Evolutionary conservation across 2,329 filamentous ascomycete species (phyloP), one percentile per base, ranked within the genome.

Genomic region (Diaporthe velutina): DNA sequence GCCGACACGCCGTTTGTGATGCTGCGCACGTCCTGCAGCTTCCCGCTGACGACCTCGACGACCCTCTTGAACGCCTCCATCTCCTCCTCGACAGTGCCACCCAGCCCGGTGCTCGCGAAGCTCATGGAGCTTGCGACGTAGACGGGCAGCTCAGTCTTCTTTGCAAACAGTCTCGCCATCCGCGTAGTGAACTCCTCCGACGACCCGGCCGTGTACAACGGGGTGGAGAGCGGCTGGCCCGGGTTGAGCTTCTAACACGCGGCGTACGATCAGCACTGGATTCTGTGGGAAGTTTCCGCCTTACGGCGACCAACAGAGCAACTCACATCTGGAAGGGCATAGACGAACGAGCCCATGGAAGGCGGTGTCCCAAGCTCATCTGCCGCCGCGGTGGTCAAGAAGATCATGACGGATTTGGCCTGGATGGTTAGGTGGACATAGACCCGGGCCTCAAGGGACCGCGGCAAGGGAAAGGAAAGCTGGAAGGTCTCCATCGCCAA

Each of bases 91-190:
- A 96, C 91, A 0, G 92, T 94, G 28, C 95, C 93, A 13, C 95
- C 95, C 79, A 95, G 90, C 2, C 93, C 93, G 8, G 92, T 89
- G 79, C 88, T 91, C 19, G 90, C 90, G 77, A 98, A 91, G 78
- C 93, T 95, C 79, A 97, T 91, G 45, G 95, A 98, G 81, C 94
- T 97, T 30, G 94, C 94, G 25, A 98, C 94, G 82, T 98, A 98
- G n/a, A 94, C 92, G 0, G 95, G 95, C 76, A 92, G 90, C 42
- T 88, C 86, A 38, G 92, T 90, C 78, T 91, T 93, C 71, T 91
- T 90, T n/a, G 94, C 94, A 19, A 98, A 84, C 2, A 98, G 89
- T 82, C 94, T 97, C 1, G 97, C 95, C 75, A 98, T 85, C 8
- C 97, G 91, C 1, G 92, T 94, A 2, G 96, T 93, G 82, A 98